These are phyloP conservation scores for Saccharomycopsis guyanensis DNA, from an alignment of 805 yeast genomes.

Conservation along the genomic window DNA sequence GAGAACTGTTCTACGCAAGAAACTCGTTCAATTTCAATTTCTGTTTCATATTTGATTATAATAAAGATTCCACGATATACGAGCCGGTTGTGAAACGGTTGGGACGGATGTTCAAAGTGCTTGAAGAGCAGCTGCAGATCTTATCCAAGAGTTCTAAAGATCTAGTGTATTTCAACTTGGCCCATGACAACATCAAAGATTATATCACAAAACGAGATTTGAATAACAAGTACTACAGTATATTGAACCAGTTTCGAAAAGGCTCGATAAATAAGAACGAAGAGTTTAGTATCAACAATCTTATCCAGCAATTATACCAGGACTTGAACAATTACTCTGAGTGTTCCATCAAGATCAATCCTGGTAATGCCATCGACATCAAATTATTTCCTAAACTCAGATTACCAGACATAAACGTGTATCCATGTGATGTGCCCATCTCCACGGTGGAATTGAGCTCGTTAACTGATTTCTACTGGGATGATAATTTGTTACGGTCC, in stretches of 20 bases:
- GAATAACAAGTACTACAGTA: slow-evolving; percentile 8
- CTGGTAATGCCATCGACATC: slow-evolving; percentile 83
- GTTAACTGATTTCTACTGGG: slow-evolving; percentile 89
- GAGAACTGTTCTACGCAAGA: slow-evolving; percentile 69
- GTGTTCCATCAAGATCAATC: slow-evolving; percentile 89
- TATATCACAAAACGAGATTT: slow-evolving; percentile 13
- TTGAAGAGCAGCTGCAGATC: slow-evolving; percentile 82
- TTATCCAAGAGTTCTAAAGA: slow-evolving; percentile 39
- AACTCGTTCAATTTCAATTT: slow-evolving; percentile 91
- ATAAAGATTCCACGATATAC: slow-evolving; percentile 75
- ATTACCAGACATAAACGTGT: slow-evolving; percentile 69
- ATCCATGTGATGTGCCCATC: slow-evolving; percentile 84
- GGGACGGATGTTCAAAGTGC: slow-evolving; percentile 80
- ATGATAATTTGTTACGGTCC: slow-evolving; percentile 88
- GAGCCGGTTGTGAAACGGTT: slow-evolving; percentile 78
- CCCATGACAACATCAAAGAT: slow-evolving; percentile 6
- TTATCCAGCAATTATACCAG: slow-evolving; percentile 85
- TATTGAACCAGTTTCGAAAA: slow-evolving; percentile 13
- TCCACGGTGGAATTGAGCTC: slow-evolving; percentile 69
- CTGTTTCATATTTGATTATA: slow-evolving; percentile 82
- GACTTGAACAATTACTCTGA: slow-evolving; percentile 94
- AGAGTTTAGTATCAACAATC: slow-evolving; percentile 53
- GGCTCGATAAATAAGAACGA: slow-evolving; percentile 13
- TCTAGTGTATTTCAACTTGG: slow-evolving; percentile 10
- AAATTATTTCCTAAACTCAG: slow-evolving; percentile 86